A percentile compares a stretch with the other conserved stretches of the same genome.
phyloP scores from a whole-genome alignment of 2,329 filamentous ascomycete genomes.

The Cryphonectria naterciae region DNA sequence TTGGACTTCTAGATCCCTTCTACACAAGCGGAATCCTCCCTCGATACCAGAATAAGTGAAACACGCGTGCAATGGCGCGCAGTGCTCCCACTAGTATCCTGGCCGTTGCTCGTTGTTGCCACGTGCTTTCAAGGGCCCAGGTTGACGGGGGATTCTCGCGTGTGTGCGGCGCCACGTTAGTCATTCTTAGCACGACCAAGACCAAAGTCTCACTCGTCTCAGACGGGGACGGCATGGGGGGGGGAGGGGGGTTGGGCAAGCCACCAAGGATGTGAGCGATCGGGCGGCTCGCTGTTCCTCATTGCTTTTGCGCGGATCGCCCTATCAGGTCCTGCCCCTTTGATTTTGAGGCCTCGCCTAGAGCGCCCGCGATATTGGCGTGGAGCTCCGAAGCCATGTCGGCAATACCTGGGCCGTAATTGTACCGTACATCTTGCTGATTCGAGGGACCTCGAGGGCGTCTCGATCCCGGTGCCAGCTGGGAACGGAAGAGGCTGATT shows the following conservation, averaged over 20 bases:
- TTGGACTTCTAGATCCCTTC: conserved; percentile 6
- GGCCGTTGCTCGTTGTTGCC: conserved; percentile 7
- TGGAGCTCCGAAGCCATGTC: conserved; percentile 13
- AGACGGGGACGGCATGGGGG: neutral
- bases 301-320: conserved; percentile 1
- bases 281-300: neutral
- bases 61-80: conserved; percentile 1
- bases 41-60: conserved; percentile 6
- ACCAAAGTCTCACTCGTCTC: neutral
- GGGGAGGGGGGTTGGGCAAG: neutral
- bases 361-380: neutral
- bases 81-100: neutral
- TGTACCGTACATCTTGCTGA: neutral
- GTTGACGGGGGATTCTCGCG: neutral
- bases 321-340: neutral
- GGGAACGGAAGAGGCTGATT: neutral
- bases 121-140: conserved; percentile 9
- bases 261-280: neutral
- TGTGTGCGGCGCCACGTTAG: conserved; percentile 9
- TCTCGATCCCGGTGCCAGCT: conserved; percentile 1
- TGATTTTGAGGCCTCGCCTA: neutral
- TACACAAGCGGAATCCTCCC: conserved; percentile 1
- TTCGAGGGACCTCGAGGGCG: conserved; percentile 1
- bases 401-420: neutral
- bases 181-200: neutral